Evolutionary conservation across 345 rosid genomes (phyloP).

Genomic region (Aethionema arabicum): DNA sequence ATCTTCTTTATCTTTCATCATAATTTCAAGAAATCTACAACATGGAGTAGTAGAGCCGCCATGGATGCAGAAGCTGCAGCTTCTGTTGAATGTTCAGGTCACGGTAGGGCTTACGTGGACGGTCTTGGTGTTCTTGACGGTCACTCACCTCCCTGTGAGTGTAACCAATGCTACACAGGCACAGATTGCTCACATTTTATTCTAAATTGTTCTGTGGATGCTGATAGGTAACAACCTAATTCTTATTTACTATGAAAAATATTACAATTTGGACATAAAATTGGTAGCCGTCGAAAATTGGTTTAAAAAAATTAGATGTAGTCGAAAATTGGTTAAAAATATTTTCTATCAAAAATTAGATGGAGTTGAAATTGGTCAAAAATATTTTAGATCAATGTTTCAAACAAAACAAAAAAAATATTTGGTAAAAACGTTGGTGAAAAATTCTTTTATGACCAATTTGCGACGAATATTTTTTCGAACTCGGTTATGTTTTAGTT

Average conservation of each 20-base stretch:
- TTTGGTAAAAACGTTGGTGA: too few species aligned
- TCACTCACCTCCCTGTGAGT: slow-evolving; percentile 55
- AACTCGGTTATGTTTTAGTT: too few species aligned
- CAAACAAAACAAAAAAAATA: too few species aligned
- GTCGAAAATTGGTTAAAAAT: too few species aligned
- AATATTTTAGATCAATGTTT: too few species aligned
- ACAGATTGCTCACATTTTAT: slow-evolving; percentile 48
- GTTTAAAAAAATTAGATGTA: too few species aligned
- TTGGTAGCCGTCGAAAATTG: too few species aligned
- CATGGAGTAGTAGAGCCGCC: slow-evolving; percentile 63
- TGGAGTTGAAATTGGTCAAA: too few species aligned
- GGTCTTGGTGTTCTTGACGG: slow-evolving; percentile 41
- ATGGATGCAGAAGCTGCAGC: slow-evolving; percentile 65
- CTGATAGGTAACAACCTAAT: slow-evolving; percentile 40
- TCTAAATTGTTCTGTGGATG: slow-evolving; percentile 47
- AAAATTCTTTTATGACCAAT: too few species aligned
- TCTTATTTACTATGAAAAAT: neutral
- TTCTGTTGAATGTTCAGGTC: slow-evolving; percentile 60
- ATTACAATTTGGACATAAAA: neutral
- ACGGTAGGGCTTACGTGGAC: slow-evolving; percentile 71
- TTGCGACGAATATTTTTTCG: too few species aligned
- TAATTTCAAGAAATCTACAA: slow-evolving; percentile 22
- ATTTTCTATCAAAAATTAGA: too few species aligned
- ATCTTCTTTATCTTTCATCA: slow-evolving; percentile 30
- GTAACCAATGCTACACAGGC: slow-evolving; percentile 57